A percentile compares a stretch with the other conserved stretches of the same genome.
Conservation (phyloP, 768 basidiomycete genomes). For the Naganishia antarctica region DNA sequence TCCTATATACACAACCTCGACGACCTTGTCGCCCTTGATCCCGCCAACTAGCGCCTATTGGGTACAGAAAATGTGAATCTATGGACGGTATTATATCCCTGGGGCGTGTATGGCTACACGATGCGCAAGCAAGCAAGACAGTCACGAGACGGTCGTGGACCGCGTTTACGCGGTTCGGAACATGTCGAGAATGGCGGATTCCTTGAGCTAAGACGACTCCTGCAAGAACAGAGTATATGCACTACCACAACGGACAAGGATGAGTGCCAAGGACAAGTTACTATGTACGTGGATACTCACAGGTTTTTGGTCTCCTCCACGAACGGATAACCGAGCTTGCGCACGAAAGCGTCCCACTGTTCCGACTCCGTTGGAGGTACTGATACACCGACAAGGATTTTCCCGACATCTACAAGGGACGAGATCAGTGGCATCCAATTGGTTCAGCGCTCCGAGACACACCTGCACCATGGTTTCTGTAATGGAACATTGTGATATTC, state of each 20-base stretch:
- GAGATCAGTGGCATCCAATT: not conserved
- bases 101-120: too few relatives aligned
- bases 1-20: too few relatives aligned
- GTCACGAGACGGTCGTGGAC: too few relatives aligned
- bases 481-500: slow-evolving; percentile 97
- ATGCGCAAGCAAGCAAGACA: too few relatives aligned
- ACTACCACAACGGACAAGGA: not conserved
- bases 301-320: slow-evolving; percentile 89
- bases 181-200: too few relatives aligned
- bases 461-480: slow-evolving; percentile 96
- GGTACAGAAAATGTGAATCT: too few relatives aligned
- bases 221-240: not conserved
- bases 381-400: slow-evolving; percentile 87
- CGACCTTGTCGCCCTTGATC: too few relatives aligned
- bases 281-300: not conserved
- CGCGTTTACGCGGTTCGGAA: too few relatives aligned
- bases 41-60: too few relatives aligned
- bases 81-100: too few relatives aligned
- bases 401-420: slow-evolving; percentile 69
- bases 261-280: not conserved
- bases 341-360: slow-evolving; percentile 69
- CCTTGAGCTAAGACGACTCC: not conserved
- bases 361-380: slow-evolving; percentile 66
- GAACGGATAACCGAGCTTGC: slow-evolving; percentile 74
- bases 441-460: slow-evolving; percentile 45